Evolutionary conservation across 2,329 filamentous ascomycete genomes (phyloP).

Genomic region (Cercospora janseana): DNA sequence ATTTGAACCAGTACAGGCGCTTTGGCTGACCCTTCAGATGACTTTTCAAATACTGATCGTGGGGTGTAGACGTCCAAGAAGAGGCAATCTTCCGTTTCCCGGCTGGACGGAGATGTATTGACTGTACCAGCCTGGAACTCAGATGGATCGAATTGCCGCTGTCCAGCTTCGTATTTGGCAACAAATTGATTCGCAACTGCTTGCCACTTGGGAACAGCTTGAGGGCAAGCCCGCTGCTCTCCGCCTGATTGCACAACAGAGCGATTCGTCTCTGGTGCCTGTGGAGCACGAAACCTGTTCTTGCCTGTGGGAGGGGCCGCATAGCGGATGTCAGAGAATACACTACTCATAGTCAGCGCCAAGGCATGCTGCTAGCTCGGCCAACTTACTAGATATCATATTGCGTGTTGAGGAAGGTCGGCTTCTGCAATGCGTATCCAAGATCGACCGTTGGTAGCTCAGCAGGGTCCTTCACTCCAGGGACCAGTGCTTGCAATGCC

Average conservation of each 20-base stretch:
- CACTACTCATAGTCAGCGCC: conserved; percentile 39
- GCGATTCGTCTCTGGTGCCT: conserved; percentile 42
- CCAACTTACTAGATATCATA: conserved; percentile 24
- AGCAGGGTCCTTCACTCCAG: neutral
- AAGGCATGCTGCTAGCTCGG: neutral
- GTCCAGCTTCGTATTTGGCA: conserved; percentile 27
- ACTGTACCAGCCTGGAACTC: conserved; percentile 14
- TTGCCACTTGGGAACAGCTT: conserved; percentile 49
- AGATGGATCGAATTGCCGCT: conserved; percentile 18
- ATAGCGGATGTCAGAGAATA: conserved; percentile 58
- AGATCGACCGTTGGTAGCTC: conserved; percentile 52
- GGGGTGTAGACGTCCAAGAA: conserved; percentile 44
- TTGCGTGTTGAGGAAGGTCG: conserved; percentile 43
- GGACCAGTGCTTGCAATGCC: neutral
- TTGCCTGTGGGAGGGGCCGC: conserved; percentile 54
- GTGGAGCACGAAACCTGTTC: conserved; percentile 52
- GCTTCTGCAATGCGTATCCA: conserved; percentile 54
- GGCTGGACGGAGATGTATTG: conserved; percentile 30
- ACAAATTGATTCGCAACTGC: conserved; percentile 38
- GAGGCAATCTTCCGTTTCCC: conserved; percentile 42
- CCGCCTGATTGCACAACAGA: conserved; percentile 48
- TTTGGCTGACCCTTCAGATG: conserved; percentile 38
- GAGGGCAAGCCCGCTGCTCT: conserved; percentile 46
- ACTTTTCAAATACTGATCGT: conserved; percentile 36
- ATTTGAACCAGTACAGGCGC: conserved; percentile 45